These are phyloP conservation scores for Cordyceps cateniannulata DNA, from an alignment of 2,329 filamentous ascomycete genomes.

Conservation along the genomic window DNA sequence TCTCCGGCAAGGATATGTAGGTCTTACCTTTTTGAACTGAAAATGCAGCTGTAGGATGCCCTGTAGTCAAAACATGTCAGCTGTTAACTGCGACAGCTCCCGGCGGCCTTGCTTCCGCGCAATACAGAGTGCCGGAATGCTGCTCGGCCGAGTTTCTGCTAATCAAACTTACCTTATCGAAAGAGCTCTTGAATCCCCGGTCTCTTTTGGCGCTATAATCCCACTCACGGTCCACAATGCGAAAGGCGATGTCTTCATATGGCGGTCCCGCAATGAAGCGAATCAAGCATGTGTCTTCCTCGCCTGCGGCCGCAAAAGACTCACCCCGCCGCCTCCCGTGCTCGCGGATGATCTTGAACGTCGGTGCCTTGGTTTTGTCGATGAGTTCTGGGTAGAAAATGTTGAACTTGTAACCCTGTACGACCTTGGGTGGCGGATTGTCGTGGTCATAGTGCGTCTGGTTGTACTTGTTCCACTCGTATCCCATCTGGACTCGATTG, in stretches of 20 bases:
- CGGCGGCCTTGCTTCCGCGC: not conserved
- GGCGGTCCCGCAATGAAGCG: constrained; percentile 92
- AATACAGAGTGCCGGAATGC: not conserved
- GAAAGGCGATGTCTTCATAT: constrained; percentile 94
- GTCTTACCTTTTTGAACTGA: constrained; percentile 88
- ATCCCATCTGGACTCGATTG: constrained; percentile 97
- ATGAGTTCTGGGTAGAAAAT: constrained; percentile 98
- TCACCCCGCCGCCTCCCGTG: constrained; percentile 83
- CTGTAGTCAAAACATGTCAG: constrained; percentile 35
- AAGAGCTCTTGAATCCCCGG: constrained; percentile 90
- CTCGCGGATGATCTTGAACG: constrained; percentile 92
- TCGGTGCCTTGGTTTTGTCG: constrained; percentile 89
- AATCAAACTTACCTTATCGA: constrained; percentile 73
- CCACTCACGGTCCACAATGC: constrained; percentile 98
- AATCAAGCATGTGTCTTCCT: constrained; percentile 95
- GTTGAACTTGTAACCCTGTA: constrained; percentile 99
- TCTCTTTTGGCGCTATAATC: constrained; percentile 96
- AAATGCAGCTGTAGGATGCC: constrained; percentile 95
- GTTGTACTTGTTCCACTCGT: constrained; percentile 99
- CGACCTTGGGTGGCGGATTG: constrained; percentile 94
- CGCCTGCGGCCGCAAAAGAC: constrained; percentile 85
- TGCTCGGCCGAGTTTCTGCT: not conserved
- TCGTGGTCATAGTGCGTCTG: constrained; percentile 99
- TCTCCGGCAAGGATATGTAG: not conserved
- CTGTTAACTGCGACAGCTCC: not conserved